Evolutionary conservation across 495 filamentous ascomycete species (phyloP).

Genomic region (Choiromyces venosus): DNA sequence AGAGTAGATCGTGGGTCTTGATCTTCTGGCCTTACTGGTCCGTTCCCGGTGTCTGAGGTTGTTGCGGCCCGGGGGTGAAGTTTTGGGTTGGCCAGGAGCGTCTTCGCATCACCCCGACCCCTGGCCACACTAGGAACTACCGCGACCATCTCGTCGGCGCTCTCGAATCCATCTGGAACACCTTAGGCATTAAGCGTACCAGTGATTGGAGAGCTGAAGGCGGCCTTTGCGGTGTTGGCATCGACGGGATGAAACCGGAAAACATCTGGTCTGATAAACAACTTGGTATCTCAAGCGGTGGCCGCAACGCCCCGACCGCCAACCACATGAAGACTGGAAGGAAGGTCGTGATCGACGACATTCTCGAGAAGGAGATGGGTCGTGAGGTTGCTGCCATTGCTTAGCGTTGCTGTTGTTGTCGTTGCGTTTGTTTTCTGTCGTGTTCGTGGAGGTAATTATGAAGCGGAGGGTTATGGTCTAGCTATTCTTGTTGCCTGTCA

Average conservation of each 20-base stretch:
- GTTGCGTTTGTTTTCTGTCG: no score
- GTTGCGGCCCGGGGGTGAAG: no score
- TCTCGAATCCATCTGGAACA: constrained; percentile 76
- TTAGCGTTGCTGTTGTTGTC: constrained; percentile 35
- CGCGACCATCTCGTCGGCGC: constrained; percentile 81
- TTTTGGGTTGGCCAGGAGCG: constrained; percentile 91
- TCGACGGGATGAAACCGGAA: constrained; percentile 55
- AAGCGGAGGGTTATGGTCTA: not conserved
- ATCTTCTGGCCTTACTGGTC: no score
- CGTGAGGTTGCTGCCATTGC: constrained; percentile 46
- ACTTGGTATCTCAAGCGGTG: constrained; percentile 62
- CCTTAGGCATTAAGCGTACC: constrained; percentile 83
- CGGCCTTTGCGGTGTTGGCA: constrained; percentile 88
- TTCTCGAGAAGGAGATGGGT: constrained; percentile 46
- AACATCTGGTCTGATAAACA: constrained; percentile 85
- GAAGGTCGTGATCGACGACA: constrained; percentile 40
- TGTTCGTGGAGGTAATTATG: not conserved
- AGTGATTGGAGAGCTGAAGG: constrained; percentile 85
- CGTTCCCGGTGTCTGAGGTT: no score
- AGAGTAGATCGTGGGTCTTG: no score
- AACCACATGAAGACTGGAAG: constrained; percentile 52
- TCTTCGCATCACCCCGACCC: constrained; percentile 89
- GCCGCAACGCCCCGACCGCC: constrained; percentile 34
- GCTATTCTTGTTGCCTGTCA: not conserved
- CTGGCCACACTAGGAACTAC: constrained; percentile 75